phyloP scores from a whole-genome alignment of 179 eudicot species.

The Gypsophila paniculata region DNA sequence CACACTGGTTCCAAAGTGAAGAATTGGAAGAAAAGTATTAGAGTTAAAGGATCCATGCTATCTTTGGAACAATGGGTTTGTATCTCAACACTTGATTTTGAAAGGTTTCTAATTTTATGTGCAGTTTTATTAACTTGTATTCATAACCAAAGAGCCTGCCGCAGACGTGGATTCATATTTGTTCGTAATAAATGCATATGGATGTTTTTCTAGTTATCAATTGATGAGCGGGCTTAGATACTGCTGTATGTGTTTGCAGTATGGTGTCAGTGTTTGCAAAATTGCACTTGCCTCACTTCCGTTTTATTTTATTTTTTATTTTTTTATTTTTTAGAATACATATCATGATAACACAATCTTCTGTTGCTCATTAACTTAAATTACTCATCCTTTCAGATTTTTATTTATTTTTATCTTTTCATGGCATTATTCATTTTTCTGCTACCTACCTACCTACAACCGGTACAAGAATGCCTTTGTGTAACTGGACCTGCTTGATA shows the following conservation, averaged over 20 bases:
- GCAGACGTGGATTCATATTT: neutral
- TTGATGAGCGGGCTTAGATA: neutral
- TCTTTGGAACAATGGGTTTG: slow-evolving; percentile 73
- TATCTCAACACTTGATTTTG: slow-evolving; percentile 21
- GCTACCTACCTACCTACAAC: neutral
- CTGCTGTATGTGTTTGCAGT: neutral
- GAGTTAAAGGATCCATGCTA: slow-evolving; percentile 57
- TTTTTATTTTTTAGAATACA: neutral
- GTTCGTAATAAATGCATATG: neutral
- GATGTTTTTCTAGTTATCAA: neutral
- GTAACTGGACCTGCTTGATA: neutral
- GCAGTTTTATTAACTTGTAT: slow-evolving; percentile 3
- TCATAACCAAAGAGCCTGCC: neutral
- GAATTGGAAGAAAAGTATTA: slow-evolving; percentile 65
- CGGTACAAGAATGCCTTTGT: neutral
- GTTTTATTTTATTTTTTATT: neutral
- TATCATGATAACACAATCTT: slow-evolving; percentile 5
- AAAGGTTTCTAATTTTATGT: neutral
- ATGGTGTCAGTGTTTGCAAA: neutral
- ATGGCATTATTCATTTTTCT: neutral
- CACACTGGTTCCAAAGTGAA: slow-evolving; percentile 65
- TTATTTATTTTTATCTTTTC: neutral
- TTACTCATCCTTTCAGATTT: neutral
- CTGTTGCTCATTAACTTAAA: neutral
- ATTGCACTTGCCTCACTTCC: neutral